phyloP scores from a whole-genome alignment of 2,329 filamentous ascomycete genomes.

The Xenoacremonium recifei region DNA sequence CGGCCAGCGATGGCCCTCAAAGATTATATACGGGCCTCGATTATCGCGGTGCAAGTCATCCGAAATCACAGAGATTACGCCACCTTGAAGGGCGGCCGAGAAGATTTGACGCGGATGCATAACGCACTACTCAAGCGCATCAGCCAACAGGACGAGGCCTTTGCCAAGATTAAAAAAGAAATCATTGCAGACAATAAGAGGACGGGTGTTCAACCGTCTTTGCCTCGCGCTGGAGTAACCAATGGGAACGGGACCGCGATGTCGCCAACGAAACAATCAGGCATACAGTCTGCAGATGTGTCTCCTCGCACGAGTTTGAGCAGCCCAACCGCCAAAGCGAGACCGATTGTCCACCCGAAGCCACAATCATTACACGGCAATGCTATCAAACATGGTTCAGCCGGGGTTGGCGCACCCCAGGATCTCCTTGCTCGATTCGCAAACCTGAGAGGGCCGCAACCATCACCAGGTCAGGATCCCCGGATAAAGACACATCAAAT shows the following conservation, averaged over 20 bases:
- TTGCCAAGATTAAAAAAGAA: constrained; percentile 55
- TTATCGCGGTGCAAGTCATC: constrained; percentile 74
- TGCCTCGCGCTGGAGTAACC: constrained; percentile 11
- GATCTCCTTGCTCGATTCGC: constrained; percentile 59
- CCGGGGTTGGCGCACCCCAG: constrained; percentile 32
- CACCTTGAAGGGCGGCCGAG: constrained; percentile 55
- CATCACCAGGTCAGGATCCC: constrained; percentile 47
- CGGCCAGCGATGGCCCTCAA: constrained; percentile 74
- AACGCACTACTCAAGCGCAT: constrained; percentile 50
- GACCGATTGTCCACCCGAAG: constrained; percentile 61
- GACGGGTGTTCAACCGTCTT: constrained; percentile 54
- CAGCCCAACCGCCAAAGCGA: constrained; percentile 31
- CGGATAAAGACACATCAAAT: constrained; percentile 52
- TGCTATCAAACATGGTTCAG: constrained; percentile 35
- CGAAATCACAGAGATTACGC: constrained; percentile 74
- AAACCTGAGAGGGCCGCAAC: constrained; percentile 47
- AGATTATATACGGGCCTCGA: constrained; percentile 79
- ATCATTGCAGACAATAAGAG: constrained; percentile 64
- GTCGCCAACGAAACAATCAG: constrained; percentile 14
- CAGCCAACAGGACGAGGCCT: constrained; percentile 44
- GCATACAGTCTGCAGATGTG: constrained; percentile 13
- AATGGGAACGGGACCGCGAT: constrained; percentile 14
- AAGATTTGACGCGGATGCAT: constrained; percentile 48
- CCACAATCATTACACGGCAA: constrained; percentile 66
- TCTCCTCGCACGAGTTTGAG: constrained; percentile 15